phyloP scores from a whole-genome alignment of 1,139 yeast genomes.

The Lodderomyces elongisporus region DNA sequence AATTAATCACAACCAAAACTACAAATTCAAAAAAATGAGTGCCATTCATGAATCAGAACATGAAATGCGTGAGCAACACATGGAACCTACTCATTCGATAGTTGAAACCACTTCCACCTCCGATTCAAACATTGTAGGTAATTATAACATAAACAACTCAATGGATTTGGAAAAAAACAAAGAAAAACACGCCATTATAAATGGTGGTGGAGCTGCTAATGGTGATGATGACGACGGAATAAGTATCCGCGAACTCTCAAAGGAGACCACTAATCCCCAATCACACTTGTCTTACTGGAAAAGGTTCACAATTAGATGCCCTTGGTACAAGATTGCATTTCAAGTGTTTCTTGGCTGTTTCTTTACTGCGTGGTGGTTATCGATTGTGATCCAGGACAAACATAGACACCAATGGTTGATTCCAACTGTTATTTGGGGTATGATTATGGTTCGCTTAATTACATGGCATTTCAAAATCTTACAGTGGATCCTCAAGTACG shows the following conservation, averaged over 20 bases:
- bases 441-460: constrained; percentile 50
- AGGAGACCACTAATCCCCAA: constrained; percentile 1
- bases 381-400: constrained; percentile 49
- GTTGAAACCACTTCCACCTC: constrained; percentile 1
- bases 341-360: constrained; percentile 38
- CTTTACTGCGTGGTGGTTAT: constrained; percentile 66
- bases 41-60: too few relatives aligned
- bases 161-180: constrained; percentile 6
- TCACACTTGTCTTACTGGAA: constrained; percentile 7
- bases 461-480: constrained; percentile 49
- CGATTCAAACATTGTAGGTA: not conserved
- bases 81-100: constrained; percentile 2
- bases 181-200: constrained; percentile 2
- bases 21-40: too few relatives aligned
- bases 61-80: too few relatives aligned
- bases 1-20: too few relatives aligned
- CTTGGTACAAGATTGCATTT: constrained; percentile 20
- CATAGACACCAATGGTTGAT: constrained; percentile 58
- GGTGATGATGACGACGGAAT: constrained; percentile 3
- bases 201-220: too few relatives aligned
- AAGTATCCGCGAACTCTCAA: constrained; percentile 5
- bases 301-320: constrained; percentile 19
- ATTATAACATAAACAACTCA: not conserved
- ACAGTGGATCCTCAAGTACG: constrained; percentile 23
- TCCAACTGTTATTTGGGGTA: constrained; percentile 55